A percentile compares a stretch with the other conserved stretches of the same genome.
phyloP scores from a whole-genome alignment of 139 green algal genomes.

The Zygnema cylindricum region DNA sequence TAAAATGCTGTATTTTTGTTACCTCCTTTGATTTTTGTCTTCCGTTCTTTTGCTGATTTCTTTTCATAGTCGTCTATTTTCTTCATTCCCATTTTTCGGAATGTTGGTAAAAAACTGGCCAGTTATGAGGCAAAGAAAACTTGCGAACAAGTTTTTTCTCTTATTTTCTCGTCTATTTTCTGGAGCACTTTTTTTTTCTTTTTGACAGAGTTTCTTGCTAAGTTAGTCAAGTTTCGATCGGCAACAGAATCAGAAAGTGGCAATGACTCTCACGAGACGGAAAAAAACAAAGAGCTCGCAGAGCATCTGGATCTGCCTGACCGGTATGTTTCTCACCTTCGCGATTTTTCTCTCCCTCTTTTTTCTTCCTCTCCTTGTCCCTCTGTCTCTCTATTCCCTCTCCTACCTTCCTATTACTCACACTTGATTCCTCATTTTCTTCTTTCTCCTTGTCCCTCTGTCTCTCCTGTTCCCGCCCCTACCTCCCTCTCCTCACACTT shows the following conservation, averaged over 20 bases:
- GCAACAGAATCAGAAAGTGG: background rate
- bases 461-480: background rate
- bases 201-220: conserved; percentile 31
- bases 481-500: background rate
- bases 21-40: too few relatives aligned
- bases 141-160: too few relatives aligned
- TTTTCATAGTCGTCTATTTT: too few relatives aligned
- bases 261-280: background rate
- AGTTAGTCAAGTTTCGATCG: conserved; percentile 13
- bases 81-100: too few relatives aligned
- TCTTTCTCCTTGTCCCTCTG: background rate
- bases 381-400: background rate
- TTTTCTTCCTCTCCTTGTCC: background rate
- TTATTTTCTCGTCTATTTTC: too few relatives aligned
- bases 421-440: background rate
- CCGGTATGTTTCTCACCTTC: background rate
- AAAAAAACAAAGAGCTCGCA: background rate
- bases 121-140: too few relatives aligned
- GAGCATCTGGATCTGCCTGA: background rate
- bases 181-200: too few relatives aligned
- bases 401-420: background rate
- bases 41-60: too few relatives aligned
- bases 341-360: too few relatives aligned
- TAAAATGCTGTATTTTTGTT: too few relatives aligned
- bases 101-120: too few relatives aligned